These are phyloP conservation scores for Hypsizygus ulmarius DNA, from an alignment of 1,284 basidiomycete species.

Conservation along the genomic window DNA sequence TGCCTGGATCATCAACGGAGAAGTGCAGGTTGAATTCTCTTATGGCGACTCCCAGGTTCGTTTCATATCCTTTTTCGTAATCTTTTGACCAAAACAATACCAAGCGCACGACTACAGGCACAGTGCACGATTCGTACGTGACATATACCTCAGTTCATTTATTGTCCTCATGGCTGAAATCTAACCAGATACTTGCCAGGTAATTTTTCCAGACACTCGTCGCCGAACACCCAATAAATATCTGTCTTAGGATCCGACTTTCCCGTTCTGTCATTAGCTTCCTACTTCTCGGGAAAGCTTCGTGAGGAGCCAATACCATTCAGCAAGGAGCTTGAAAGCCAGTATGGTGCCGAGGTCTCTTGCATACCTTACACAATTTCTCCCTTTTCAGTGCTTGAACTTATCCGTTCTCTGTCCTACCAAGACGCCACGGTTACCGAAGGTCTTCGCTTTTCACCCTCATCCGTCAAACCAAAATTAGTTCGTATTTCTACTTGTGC, in stretches of 20 bases:
- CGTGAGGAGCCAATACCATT: slow-evolving; percentile 31
- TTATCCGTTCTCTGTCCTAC: slow-evolving; percentile 23
- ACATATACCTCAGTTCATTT: slow-evolving; percentile 1
- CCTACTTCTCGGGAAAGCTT: slow-evolving; percentile 25
- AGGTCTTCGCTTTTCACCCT: slow-evolving; percentile 26
- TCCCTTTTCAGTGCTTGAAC: slow-evolving; percentile 35
- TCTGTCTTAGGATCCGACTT: slow-evolving; percentile 32
- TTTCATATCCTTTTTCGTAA: background rate
- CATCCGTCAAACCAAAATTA: slow-evolving; percentile 27
- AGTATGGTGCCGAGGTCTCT: slow-evolving; percentile 33
- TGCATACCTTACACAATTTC: slow-evolving; percentile 42
- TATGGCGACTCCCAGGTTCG: slow-evolving; percentile 24
- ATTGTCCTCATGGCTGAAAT: slow-evolving; percentile 5
- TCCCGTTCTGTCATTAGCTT: slow-evolving; percentile 33
- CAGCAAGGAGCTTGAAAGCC: slow-evolving; percentile 33
- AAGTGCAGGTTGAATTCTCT: slow-evolving; percentile 37
- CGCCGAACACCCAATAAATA: slow-evolving; percentile 1
- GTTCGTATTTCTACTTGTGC: slow-evolving; percentile 22
- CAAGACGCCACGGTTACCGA: slow-evolving; percentile 24
- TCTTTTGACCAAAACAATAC: background rate
- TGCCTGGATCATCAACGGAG: slow-evolving; percentile 57
- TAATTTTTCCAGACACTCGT: slow-evolving; percentile 12
- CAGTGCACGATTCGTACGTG: slow-evolving; percentile 24
- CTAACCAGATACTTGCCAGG: slow-evolving; percentile 40
- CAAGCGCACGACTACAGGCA: slow-evolving; percentile 16